Evolutionary conservation across 169 alveolate species (phyloP).

Genomic region (Theileria orientalis): DNA sequence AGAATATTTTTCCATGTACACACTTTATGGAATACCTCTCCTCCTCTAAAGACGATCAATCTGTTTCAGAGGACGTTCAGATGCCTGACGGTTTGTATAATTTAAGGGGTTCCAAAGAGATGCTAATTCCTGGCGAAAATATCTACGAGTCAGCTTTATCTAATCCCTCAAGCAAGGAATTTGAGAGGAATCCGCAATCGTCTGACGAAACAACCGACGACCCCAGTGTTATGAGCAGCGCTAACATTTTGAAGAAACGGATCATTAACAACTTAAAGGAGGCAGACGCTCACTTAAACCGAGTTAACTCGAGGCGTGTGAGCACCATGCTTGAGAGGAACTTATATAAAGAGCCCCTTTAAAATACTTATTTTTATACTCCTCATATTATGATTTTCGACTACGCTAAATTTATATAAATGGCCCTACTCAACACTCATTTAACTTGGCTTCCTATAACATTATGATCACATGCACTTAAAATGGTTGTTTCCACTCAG

Average conservation of each 20-base stretch:
- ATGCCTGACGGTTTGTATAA: background rate
- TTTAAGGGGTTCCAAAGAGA: background rate
- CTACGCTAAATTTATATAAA: background rate
- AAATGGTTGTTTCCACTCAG: background rate
- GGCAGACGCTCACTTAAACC: conserved; percentile 54
- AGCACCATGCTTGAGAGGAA: conserved; percentile 32
- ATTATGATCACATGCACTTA: too few relatives aligned
- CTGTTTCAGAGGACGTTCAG: background rate
- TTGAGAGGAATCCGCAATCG: background rate
- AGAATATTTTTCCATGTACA: conserved; percentile 27
- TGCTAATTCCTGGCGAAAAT: background rate
- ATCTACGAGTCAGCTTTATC: background rate
- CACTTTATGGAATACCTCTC: conserved; percentile 45
- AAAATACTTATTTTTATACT: background rate
- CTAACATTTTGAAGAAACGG: conserved; percentile 47
- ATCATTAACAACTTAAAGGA: conserved; percentile 46
- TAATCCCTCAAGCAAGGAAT: background rate
- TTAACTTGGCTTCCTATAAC: background rate
- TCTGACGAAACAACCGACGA: background rate
- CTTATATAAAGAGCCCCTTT: background rate
- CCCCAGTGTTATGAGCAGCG: background rate
- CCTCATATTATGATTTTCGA: background rate
- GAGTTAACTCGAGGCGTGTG: conserved; percentile 46
- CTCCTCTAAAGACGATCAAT: background rate
- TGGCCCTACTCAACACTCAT: background rate